Base-by-base conservation (phyloP, 805 yeast species). In the Suhomyces xylopsoci region DNA sequence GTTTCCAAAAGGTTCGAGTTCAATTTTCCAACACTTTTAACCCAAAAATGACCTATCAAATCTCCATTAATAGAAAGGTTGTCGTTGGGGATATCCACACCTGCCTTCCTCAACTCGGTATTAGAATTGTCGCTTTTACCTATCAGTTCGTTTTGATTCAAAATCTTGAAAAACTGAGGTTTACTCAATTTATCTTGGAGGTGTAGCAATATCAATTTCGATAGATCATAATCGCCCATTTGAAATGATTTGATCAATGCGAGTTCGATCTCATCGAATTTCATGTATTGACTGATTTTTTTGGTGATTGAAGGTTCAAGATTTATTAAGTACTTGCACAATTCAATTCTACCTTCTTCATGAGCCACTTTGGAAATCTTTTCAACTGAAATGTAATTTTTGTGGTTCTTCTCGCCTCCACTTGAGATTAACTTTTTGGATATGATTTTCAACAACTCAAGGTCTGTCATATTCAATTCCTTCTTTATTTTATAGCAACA, bases 291-390 rank as follows among this genome's bases (percentile, higher is more conserved):
- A 9, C 57, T 58, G 1, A 90, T 80, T 56, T 87, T 88, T 52
- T 81, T 78, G 6, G 76, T 71, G 0, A 87, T 78, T 12, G 78
- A 71, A 1, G 88, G 85, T 62, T 94, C 98, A 53, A 83, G 68
- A 47, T 83, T 79, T 10, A 88, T 76, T n/a, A 94, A 67, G 44
- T 79, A 72, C 50, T 85, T 81, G 36, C 97, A 86, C 20, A 94
- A 69, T 22, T 77, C 74, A 9, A 79, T 65, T 25, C 98, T 75
- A 1, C 98, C 98, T 67, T 93, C 97, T 60, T 86, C 85, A 60
- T 79, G 81, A 0, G 96, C 94, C 15, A 81, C 76, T 7, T 76
- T 71, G 0, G 90, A 83, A 25, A 90, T 81, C 25, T 77, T 73
- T 5, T 81, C 80, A 54, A 82, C 84, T 0, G 91, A 76, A 7